Base-by-base conservation (phyloP, 2,329 filamentous ascomycete genomes). In the Golovinomyces cichoracearum region DNA sequence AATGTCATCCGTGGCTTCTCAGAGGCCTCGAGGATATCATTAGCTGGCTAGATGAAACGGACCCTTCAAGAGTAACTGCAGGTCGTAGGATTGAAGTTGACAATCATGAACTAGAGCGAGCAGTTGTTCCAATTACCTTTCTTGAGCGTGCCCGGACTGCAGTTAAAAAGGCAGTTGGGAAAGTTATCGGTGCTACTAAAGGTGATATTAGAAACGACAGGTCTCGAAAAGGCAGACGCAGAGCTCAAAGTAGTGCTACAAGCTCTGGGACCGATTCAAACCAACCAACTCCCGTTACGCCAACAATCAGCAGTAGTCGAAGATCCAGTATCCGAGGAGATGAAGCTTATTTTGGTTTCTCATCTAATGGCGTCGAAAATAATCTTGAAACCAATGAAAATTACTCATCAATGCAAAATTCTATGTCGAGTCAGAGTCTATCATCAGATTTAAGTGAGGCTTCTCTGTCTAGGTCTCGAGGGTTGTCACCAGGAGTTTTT, bases 31-130 rank as follows among this genome's bases (percentile, higher is more conserved):
- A 74, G 29, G 79, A 93, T 55, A 73, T 79, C 33, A 67, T 74
- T 27, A 69, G 71, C 9, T 98, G 90, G 90, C 74, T 94, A n/a
- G 84, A 93, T 56, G 84, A 93, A 53, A 93, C 86, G 0, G 88
- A 95, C 58, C 85, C 86, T 1, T 78, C 76, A 33, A 73, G 78
- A 31, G 79, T 79, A 51, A 79, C 77, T 27, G 75, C 82, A 50
- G 85, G 84, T 54, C 78, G 80, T 60, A 84, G 77, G 63, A 95
- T 98, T 57, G 80, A 94, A 61, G 83, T 95, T 45, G 86, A 93
- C 51, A 84, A 83, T 55, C 78, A 78, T 58, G 90, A 98, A 63
- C 76, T 98, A 57, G 86, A 84, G 42, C 75, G 77, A 49, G 90
- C 90, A 50, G 90, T 98, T 49, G 80, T 93, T 15, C 86, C 86